Conservation (phyloP, 306 rosid genomes). For the Dryas octopetala region DNA sequence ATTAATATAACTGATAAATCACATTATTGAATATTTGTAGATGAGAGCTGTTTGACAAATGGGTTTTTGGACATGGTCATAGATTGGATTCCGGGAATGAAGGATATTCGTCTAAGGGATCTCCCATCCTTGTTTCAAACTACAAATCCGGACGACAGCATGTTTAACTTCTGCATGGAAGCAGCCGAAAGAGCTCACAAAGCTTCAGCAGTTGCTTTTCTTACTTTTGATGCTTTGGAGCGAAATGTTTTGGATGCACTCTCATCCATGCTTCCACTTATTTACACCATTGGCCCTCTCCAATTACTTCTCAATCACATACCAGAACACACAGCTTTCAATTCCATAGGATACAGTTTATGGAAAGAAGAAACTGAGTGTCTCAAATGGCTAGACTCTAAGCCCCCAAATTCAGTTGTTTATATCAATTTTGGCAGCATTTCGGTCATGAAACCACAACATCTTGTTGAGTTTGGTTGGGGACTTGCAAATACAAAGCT, state of each 20-base stretch:
- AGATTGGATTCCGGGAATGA: slow-evolving; percentile 13
- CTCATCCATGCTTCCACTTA: not conserved
- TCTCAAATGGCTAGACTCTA: too few relatives aligned
- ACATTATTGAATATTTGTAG: not conserved
- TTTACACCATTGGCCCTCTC: slow-evolving; percentile 7
- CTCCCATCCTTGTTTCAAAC: not conserved
- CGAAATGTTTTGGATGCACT: not conserved
- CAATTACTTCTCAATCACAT: slow-evolving; percentile 5
- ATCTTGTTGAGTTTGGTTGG: too few relatives aligned
- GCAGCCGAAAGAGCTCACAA: not conserved
- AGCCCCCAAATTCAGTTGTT: too few relatives aligned
- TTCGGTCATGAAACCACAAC: too few relatives aligned
- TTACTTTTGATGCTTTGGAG: slow-evolving; percentile 3
- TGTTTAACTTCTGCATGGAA: not conserved
- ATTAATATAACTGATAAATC: not conserved
- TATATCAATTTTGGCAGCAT: too few relatives aligned
- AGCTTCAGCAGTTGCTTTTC: not conserved
- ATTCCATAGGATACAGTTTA: not conserved
- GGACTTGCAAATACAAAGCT: too few relatives aligned
- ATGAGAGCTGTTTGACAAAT: slow-evolving; percentile 5
- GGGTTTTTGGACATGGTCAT: slow-evolving; percentile 7
- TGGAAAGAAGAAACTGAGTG: too few relatives aligned
- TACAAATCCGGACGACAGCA: not conserved
- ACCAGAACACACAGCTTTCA: not conserved
- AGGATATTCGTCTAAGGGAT: not conserved